Evolutionary conservation across 139 green algal genomes (phyloP), one percentile per base, ranked within the genome.

Genomic region (Haematococcus lacustris): DNA sequence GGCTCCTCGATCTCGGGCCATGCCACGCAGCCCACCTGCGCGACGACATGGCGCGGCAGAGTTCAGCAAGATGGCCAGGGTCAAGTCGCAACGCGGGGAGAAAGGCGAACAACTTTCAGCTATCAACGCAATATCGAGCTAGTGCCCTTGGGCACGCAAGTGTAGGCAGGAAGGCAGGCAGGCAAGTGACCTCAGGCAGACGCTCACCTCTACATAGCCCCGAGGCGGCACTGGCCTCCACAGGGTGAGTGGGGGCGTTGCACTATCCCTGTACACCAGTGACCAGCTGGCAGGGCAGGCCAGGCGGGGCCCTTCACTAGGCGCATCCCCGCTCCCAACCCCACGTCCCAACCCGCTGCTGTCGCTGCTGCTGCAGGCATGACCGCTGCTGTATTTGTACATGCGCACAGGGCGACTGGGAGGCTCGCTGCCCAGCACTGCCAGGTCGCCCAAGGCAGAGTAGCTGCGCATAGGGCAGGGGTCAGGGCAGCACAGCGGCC

Each of bases 181-280:
- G n/a, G n/a, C n/a, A 38, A 66, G 21, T 32, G 13, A 28, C 21
- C 21, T 57, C 47, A 21, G 13, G 5, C 39, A n/a, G 25, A 5
- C 65, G 5, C 51, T 32, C 25, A 57, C 51, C 57, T 67, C 53
- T 47, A 50, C n/a, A 70, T 63, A 83, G 23, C 26, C 51, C 21
- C 35, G 37, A 3, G 76, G 88, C 32, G 91, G 41, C 21, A 93
- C 69, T 0, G 91, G 91, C 73, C 83, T 76, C 91, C 92, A 97
- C 30, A 96, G 73, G 0, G 86, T 94, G 17, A 97, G 70, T 0
- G 84, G 78, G 38, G 71, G 73, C 5, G 33, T 62, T 32, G 62
- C 40, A 9, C 74, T 88, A 76, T 88, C 78, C 2, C 92, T 83
- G 85, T 89, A 97, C 13, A 97, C 77, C 28, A 97, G 81, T 17